Percentiles rank a stretch among this genome's conserved stretches.
Conservation (phyloP, 1,284 basidiomycete genomes). For the Marasmius sp. region DNA sequence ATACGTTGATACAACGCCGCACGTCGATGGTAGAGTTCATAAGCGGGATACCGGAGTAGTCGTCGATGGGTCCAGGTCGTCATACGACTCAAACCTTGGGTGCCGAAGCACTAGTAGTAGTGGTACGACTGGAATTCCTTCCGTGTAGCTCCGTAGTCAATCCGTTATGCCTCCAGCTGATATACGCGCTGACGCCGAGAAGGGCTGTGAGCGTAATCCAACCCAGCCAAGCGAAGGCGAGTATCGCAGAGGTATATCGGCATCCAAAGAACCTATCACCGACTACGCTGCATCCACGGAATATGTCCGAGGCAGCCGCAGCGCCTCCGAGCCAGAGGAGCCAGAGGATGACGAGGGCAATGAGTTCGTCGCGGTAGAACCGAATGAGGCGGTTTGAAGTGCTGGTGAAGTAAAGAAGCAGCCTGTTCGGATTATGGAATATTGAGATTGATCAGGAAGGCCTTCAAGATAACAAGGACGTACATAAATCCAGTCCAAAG, state of each 20-base stretch:
- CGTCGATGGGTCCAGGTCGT: too few relatives aligned
- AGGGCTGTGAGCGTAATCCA: slow-evolving; percentile 2
- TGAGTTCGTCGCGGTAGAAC: neutral
- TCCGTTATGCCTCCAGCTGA: neutral
- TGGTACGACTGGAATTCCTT: neutral
- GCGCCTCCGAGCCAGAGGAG: neutral
- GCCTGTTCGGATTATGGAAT: neutral
- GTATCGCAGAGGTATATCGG: slow-evolving; percentile 1
- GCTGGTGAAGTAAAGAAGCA: neutral
- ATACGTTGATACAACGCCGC: too few relatives aligned
- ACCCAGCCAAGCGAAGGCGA: slow-evolving; percentile 9
- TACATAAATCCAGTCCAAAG: slow-evolving; percentile 9
- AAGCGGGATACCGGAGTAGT: too few relatives aligned
- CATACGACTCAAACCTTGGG: too few relatives aligned
- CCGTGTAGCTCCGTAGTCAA: neutral
- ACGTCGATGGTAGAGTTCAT: too few relatives aligned
- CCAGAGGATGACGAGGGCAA: neutral
- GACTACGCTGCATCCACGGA: neutral
- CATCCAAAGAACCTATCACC: slow-evolving; percentile 6
- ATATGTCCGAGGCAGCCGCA: neutral
- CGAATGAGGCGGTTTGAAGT: neutral
- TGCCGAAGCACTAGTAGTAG: too few relatives aligned
- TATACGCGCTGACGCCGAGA: neutral
- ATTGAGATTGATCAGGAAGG: neutral
- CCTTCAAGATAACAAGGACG: neutral